Base-by-base conservation (phyloP, 345 rosid species). In the Euphorbia tirucalli region DNA sequence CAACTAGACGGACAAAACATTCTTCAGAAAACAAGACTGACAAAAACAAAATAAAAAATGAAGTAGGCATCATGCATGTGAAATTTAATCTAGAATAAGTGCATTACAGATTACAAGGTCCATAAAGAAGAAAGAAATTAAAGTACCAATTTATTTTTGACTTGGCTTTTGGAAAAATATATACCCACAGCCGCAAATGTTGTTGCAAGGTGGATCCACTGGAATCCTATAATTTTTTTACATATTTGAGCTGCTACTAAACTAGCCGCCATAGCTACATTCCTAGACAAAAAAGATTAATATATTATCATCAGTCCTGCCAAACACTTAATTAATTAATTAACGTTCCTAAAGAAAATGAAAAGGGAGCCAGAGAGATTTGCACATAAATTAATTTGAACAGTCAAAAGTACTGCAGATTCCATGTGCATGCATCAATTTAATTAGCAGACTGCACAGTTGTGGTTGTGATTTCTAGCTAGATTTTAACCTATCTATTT, bases 101-200 rank as follows among this genome's bases (percentile, higher is more conserved):
- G 54, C 50, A 71, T 52, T 71, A 22, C 69, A 61, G 37, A 30
- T 48, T 50, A 50, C 49, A 21, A 14, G 32, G 27, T 60, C 30
- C 43, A 24, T 41, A 8, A 4, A 58, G 19, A 16, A 3, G 4
- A 69, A 62, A 16, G 6, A 41, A 46, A 16, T n/a, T n/a, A 46
- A 46, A 70, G 11, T 54, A 49, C 35, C 67, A 49, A 71, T 37
- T 71, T 48, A 58, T 11, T 61, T 30, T 2, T 60, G n/a, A 56
- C 10, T 71, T 44, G 68, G 60, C 16, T 18, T 28, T n/a, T 19
- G 27, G 59, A 10, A 58, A 21, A 24, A 56, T 28, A 31, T 2
- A 35, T 24, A 54, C 30, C n/a, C 11, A 69, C 11, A 71, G 75
- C 75, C 75, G 75, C 70, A 72, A 72, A 64, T 64, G 48, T 27